Evolutionary conservation across 371 early-diverging fungal genomes (phyloP).

Genomic region (Cokeromyces recurvatus): DNA sequence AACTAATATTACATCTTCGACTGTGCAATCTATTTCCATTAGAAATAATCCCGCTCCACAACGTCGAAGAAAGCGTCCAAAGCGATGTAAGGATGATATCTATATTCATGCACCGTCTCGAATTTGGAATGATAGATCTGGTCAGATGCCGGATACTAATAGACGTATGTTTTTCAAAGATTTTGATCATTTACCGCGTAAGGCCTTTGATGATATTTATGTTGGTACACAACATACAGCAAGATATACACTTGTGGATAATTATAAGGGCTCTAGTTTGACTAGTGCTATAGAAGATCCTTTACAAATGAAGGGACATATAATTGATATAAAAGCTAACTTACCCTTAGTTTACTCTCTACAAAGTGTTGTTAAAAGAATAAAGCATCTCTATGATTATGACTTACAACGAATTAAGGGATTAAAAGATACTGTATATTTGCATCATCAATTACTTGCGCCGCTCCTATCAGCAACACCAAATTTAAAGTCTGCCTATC

Average conservation of each 20-base stretch:
- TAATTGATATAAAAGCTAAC: background rate
- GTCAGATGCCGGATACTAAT: constrained; percentile 1
- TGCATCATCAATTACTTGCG: constrained; percentile 7
- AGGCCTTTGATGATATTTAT: constrained; percentile 9
- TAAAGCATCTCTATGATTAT: constrained; percentile 1
- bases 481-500: background rate
- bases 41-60: no score
- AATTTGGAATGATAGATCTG: background rate
- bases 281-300: background rate
- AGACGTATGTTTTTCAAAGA: background rate
- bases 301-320: background rate
- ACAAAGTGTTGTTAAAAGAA: constrained; percentile 1
- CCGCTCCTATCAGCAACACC: constrained; percentile 2
- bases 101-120: constrained; percentile 4
- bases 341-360: background rate
- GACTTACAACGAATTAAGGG: no score
- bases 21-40: no score
- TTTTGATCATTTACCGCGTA: background rate
- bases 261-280: background rate
- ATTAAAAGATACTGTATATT: constrained; percentile 10
- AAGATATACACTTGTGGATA: background rate
- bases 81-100: constrained; percentile 7
- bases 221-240: background rate
- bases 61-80: constrained; percentile 1
- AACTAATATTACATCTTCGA: no score